These are phyloP conservation scores for Lithospermum erythrorhizon DNA, from an alignment of 257 asterid genomes.

Conservation along the genomic window DNA sequence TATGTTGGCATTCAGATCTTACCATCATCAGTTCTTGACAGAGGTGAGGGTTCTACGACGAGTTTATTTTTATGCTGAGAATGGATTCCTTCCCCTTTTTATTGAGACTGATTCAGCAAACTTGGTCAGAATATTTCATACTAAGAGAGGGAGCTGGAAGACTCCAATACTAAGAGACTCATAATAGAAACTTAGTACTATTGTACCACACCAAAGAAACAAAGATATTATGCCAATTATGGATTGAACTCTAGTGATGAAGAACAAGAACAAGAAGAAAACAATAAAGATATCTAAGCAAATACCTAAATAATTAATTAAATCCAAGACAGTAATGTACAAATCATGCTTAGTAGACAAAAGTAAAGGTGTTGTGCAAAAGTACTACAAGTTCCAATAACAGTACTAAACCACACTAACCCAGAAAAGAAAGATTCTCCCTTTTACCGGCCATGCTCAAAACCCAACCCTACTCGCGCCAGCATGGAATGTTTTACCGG, in stretches of 20 bases:
- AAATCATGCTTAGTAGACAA: conserved; percentile 1
- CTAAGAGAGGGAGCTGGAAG: too few relatives aligned
- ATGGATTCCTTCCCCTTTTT: too few relatives aligned
- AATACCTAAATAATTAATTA: background rate
- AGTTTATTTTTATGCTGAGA: too few relatives aligned
- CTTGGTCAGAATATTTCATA: too few relatives aligned
- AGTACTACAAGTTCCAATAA: conserved; percentile 17
- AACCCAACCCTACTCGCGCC: too few relatives aligned
- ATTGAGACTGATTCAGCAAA: too few relatives aligned
- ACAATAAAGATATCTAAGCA: background rate
- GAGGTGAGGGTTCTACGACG: too few relatives aligned
- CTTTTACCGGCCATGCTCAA: background rate
- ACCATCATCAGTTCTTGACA: too few relatives aligned
- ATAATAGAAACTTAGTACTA: too few relatives aligned
- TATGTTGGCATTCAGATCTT: too few relatives aligned
- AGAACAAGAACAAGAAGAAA: background rate
- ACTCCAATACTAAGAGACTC: too few relatives aligned
- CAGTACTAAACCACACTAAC: conserved; percentile 13
- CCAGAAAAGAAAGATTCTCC: conserved; percentile 6
- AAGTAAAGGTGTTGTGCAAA: background rate
- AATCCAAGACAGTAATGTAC: background rate
- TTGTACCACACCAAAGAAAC: too few relatives aligned
- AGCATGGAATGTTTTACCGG: conserved; percentile 6
- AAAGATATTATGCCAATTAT: background rate
- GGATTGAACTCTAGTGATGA: background rate